Evolutionary conservation across 371 early-diverging fungal genomes (phyloP).

Genomic region (Mucor saturninus): DNA sequence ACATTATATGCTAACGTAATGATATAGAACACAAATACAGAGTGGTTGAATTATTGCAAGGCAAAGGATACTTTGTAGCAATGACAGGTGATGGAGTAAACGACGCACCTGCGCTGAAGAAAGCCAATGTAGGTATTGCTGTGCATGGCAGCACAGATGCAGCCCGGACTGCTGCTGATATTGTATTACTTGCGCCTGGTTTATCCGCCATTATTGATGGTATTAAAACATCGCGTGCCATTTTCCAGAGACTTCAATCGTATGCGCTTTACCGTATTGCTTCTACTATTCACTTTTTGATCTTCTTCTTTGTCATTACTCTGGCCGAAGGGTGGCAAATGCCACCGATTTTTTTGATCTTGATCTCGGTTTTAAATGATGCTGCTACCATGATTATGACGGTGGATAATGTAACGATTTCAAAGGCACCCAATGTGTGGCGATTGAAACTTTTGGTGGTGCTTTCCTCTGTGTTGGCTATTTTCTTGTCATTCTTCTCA

Average conservation of each 20-base stretch:
- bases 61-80: conserved; percentile 76
- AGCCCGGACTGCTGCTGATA: conserved; percentile 91
- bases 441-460: conserved; percentile 81
- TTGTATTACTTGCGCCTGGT: conserved; percentile 88
- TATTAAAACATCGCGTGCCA: conserved; percentile 80
- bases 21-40: conserved; percentile 73
- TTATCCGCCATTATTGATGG: conserved; percentile 90
- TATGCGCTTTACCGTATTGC: conserved; percentile 92
- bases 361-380: conserved; percentile 87
- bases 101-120: conserved; percentile 88
- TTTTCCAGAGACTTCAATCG: conserved; percentile 90
- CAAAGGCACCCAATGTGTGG: conserved; percentile 85
- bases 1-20: background rate
- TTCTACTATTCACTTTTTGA: conserved; percentile 88
- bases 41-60: conserved; percentile 80
- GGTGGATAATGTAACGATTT: conserved; percentile 87
- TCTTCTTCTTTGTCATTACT: conserved; percentile 90
- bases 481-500: conserved; percentile 74
- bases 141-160: conserved; percentile 92
- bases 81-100: conserved; percentile 92
- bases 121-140: conserved; percentile 87
- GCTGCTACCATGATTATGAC: conserved; percentile 91
- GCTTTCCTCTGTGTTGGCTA: conserved; percentile 74
- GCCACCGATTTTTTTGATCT: conserved; percentile 78
- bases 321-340: conserved; percentile 80